Base-by-base conservation (phyloP, 768 basidiomycete species). In the Suillus alpinus region DNA sequence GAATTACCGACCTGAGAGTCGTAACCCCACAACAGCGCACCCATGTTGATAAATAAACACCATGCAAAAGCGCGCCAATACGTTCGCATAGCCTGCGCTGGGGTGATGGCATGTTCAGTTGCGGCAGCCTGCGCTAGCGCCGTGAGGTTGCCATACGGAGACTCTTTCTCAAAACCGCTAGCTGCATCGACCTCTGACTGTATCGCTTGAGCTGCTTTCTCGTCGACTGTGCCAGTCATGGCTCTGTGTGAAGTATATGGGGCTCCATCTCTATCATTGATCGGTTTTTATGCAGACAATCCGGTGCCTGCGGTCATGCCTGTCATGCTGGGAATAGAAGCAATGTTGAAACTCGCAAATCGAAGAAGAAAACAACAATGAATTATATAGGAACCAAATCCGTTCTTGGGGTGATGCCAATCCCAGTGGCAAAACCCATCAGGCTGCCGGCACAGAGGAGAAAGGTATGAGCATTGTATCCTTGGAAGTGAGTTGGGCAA, bases 11-110 rank as follows among this genome's bases (percentile, higher is more conserved):
- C 70, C 62, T 70, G 70, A 2, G 60, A 46, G 31, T 70, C 69
- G 16, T 70, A 71, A 1, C 68, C 69, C 63, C 61, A 70, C 63
- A 71, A 60, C n/a, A 70, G 61, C 4, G 64, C 68, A 3, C 69
- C 63, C 29, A 67, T 57, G 26, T 60, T 70, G 46, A 72, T 62
- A 46, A 72, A 71, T 1, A 68, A 0, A 41, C 69, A 71, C 70
- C 70, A 71, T 3, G 44, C 10, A 18, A 66, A 56, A 5, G 68
- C 70, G 31, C 69, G 68, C 68, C 69, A 71, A 50, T 72, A 56
- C 1, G 31, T 68, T 3, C 52, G 59, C 44, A 70, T 59, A n/a
- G 69, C 71, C n/a, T 65, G 41, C 7, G 64, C 53, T 0, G 71
- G 59, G 0, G 65, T 64, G 37, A 67, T 49, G 1, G 66, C 68